A percentile compares a stretch with the other conserved stretches of the same genome.
These are phyloP conservation scores for Pouteria glomerata DNA, from an alignment of 148 eudicot genomes.

Conservation along the genomic window DNA sequence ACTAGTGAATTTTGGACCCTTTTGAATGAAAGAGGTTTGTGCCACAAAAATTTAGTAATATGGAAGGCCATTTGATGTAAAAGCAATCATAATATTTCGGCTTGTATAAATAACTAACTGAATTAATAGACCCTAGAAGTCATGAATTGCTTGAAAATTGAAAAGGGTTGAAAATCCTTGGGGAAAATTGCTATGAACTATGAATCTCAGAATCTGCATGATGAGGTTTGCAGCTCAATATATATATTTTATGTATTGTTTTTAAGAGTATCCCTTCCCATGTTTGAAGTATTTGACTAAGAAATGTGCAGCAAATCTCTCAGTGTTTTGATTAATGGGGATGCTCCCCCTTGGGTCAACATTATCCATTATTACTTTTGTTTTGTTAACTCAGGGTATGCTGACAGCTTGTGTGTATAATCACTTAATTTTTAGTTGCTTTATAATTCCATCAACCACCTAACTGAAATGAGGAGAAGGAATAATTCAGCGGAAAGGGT, in stretches of 20 bases:
- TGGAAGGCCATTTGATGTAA: neutral
- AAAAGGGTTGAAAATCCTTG: neutral
- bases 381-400: too few species aligned
- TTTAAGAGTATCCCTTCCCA: too few species aligned
- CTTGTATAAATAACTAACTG: neutral
- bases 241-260: too few species aligned
- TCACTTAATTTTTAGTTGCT: neutral
- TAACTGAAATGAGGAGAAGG: too few species aligned
- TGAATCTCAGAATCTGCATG: too few species aligned
- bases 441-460: slow-evolving; percentile 33
- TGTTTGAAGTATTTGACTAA: neutral
- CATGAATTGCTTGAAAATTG: neutral
- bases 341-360: too few species aligned
- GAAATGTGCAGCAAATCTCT: neutral
- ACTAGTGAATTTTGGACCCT: neutral
- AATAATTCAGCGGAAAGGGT: too few species aligned
- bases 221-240: too few species aligned
- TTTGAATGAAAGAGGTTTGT: neutral
- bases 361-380: too few species aligned
- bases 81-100: neutral
- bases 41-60: neutral
- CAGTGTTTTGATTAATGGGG: neutral
- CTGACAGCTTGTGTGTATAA: too few species aligned
- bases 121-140: neutral
- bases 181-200: neutral